These are phyloP conservation scores for Globisporangium abappressorium DNA, from an alignment of 352 stramenopile species.

Conservation along the genomic window DNA sequence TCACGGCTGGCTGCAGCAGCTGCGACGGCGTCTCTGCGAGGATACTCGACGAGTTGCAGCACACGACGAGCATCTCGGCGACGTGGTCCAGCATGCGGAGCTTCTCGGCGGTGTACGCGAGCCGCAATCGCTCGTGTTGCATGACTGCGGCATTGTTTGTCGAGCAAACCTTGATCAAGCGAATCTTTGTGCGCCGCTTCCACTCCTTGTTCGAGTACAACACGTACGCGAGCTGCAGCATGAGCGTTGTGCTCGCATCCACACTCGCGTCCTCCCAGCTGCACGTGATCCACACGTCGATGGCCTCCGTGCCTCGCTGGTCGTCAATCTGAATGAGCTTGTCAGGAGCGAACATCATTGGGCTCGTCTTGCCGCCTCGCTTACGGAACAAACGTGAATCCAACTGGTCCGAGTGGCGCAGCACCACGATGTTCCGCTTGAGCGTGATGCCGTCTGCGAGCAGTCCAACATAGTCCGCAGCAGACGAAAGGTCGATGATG, in stretches of 20 bases:
- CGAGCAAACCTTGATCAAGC: slow-evolving; percentile 25
- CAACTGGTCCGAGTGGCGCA: slow-evolving; percentile 42
- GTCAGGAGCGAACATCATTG: background rate
- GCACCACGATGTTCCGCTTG: slow-evolving; percentile 56
- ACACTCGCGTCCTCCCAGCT: slow-evolving; percentile 29
- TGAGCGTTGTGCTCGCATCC: slow-evolving; percentile 33
- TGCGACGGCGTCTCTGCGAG: slow-evolving; percentile 21
- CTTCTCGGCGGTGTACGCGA: slow-evolving; percentile 21
- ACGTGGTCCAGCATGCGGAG: slow-evolving; percentile 38
- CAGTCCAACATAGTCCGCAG: slow-evolving; percentile 42
- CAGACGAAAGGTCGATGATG: slow-evolving; percentile 9
- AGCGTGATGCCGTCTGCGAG: slow-evolving; percentile 50
- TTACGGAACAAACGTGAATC: slow-evolving; percentile 41
- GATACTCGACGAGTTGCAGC: slow-evolving; percentile 36
- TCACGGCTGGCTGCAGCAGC: slow-evolving; percentile 4
- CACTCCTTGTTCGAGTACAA: slow-evolving; percentile 36
- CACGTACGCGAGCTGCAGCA: slow-evolving; percentile 47
- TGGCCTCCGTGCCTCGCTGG: slow-evolving; percentile 27
- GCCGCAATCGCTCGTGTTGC: slow-evolving; percentile 26
- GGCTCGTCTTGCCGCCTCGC: slow-evolving; percentile 5
- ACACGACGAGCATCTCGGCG: slow-evolving; percentile 41
- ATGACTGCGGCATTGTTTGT: slow-evolving; percentile 20
- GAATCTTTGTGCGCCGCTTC: slow-evolving; percentile 26
- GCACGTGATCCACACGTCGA: slow-evolving; percentile 59
- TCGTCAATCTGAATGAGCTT: slow-evolving; percentile 14